These are phyloP conservation scores for Pseudonitzschia delicatissima DNA, from an alignment of 108 stramenopile species.

Conservation along the genomic window DNA sequence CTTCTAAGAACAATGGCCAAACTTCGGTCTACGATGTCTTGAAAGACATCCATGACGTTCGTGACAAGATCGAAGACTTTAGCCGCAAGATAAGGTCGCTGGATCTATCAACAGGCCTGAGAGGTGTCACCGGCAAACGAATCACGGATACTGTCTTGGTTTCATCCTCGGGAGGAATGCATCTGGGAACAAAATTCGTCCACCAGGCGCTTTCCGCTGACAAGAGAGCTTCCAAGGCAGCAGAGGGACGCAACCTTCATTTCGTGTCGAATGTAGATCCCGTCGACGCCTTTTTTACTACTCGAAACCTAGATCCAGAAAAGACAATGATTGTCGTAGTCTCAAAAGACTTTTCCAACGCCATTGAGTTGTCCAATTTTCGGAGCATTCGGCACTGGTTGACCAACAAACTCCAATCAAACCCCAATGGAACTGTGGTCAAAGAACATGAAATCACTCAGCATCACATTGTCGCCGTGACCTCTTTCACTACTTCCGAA, in stretches of 20 bases:
- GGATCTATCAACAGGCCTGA: neutral
- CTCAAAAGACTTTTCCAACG: slow-evolving; percentile 81
- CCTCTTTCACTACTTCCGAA: slow-evolving; percentile 23
- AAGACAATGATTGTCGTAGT: slow-evolving; percentile 85
- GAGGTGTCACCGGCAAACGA: slow-evolving; percentile 86
- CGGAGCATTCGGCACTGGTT: slow-evolving; percentile 88
- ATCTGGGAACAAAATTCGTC: slow-evolving; percentile 94
- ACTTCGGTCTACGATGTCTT: slow-evolving; percentile 70
- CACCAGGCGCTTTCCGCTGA: slow-evolving; percentile 86
- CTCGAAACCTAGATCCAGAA: slow-evolving; percentile 75
- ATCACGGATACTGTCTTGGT: slow-evolving; percentile 85
- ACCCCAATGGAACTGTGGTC: slow-evolving; percentile 4
- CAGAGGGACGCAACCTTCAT: slow-evolving; percentile 66
- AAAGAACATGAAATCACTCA: slow-evolving; percentile 55
- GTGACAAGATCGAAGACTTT: slow-evolving; percentile 70
- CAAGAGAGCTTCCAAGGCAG: slow-evolving; percentile 42
- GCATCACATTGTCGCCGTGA: slow-evolving; percentile 87
- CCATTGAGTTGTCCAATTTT: slow-evolving; percentile 70
- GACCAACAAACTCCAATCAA: slow-evolving; percentile 33
- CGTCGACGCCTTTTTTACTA: slow-evolving; percentile 83
- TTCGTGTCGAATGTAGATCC: slow-evolving; percentile 98
- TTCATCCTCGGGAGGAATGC: slow-evolving; percentile 82
- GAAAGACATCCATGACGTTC: slow-evolving; percentile 66
- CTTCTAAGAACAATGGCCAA: no score
- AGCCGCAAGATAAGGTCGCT: slow-evolving; percentile 74